These are phyloP conservation scores for Zygotorulaspora mrakii DNA, from an alignment of 1,139 yeast genomes.

Conservation along the genomic window DNA sequence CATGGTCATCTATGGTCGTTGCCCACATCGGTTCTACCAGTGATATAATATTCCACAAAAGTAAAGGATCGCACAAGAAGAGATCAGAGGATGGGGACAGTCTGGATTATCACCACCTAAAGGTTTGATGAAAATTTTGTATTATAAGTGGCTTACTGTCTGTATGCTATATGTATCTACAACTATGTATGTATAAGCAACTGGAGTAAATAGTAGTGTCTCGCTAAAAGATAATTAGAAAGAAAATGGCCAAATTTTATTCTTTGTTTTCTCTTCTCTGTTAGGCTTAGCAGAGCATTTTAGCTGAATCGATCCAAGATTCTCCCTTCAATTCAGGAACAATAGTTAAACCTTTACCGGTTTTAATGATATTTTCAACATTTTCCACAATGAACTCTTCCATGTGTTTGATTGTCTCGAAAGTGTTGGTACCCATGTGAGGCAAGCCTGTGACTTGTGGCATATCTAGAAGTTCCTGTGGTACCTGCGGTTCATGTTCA, in stretches of 20 bases:
- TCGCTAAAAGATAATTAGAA: no score
- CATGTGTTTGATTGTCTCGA: slow-evolving; percentile 53
- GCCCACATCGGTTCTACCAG: slow-evolving; percentile 13
- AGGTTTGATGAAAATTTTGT: slow-evolving; percentile 13
- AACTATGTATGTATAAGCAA: not conserved
- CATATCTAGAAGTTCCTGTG: slow-evolving; percentile 50
- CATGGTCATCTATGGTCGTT: slow-evolving; percentile 19
- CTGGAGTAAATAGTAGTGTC: no score
- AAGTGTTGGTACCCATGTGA: slow-evolving; percentile 78
- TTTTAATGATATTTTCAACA: slow-evolving; percentile 40
- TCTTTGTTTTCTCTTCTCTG: no score
- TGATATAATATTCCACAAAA: slow-evolving; percentile 10
- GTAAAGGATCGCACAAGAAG: slow-evolving; percentile 14
- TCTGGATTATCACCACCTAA: slow-evolving; percentile 21
- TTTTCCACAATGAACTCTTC: slow-evolving; percentile 49
- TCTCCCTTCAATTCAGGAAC: slow-evolving; percentile 60
- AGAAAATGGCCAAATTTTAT: no score
- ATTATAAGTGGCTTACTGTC: not conserved
- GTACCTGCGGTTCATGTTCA: slow-evolving; percentile 74
- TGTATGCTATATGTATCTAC: slow-evolving; percentile 2
- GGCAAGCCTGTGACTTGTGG: slow-evolving; percentile 64
- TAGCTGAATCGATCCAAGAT: slow-evolving; percentile 25
- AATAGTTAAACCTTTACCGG: slow-evolving; percentile 60
- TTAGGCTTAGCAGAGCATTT: no score
- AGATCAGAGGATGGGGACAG: slow-evolving; percentile 18